Evolutionary conservation across 441 rosid genomes (phyloP).

Genomic region (Adansonia rubrostipa): DNA sequence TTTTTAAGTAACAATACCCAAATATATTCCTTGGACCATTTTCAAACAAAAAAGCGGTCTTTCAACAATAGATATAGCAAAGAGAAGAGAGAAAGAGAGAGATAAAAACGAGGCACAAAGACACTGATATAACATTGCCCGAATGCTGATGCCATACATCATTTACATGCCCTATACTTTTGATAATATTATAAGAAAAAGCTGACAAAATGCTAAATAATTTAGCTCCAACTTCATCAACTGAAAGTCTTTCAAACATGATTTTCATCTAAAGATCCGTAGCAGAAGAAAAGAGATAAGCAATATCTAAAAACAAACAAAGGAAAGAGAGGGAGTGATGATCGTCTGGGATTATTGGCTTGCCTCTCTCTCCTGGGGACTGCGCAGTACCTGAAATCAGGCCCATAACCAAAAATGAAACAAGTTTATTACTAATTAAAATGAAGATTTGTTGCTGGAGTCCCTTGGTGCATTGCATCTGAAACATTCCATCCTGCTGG

Average conservation of each 20-base stretch:
- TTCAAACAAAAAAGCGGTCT: conserved; percentile 24
- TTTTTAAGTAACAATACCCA: conserved; percentile 30
- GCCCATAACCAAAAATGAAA: neutral
- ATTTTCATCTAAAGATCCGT: neutral
- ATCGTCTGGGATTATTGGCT: neutral
- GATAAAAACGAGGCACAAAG: conserved; percentile 1
- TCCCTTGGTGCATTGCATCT: too few species aligned
- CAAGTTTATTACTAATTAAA: too few species aligned
- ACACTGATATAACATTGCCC: conserved; percentile 4
- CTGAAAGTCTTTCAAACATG: conserved; percentile 4
- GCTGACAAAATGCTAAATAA: too few species aligned
- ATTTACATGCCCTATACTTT: conserved; percentile 16
- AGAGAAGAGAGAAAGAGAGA: conserved; percentile 7
- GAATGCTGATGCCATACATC: conserved; percentile 3
- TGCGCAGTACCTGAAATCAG: conserved; percentile 12
- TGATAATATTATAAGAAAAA: neutral
- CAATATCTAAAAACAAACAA: neutral
- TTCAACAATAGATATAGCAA: neutral
- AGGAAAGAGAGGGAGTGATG: neutral
- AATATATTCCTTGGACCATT: conserved; percentile 42
- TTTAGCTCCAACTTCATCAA: conserved; percentile 15
- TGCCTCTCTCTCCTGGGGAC: conserved; percentile 12
- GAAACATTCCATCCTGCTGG: too few species aligned
- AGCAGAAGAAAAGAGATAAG: too few species aligned
- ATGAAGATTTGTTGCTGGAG: too few species aligned